A percentile compares a stretch with the other conserved stretches of the same genome.
phyloP scores from a whole-genome alignment of 169 alveolate genomes.

The Eimeria sp. region DNA sequence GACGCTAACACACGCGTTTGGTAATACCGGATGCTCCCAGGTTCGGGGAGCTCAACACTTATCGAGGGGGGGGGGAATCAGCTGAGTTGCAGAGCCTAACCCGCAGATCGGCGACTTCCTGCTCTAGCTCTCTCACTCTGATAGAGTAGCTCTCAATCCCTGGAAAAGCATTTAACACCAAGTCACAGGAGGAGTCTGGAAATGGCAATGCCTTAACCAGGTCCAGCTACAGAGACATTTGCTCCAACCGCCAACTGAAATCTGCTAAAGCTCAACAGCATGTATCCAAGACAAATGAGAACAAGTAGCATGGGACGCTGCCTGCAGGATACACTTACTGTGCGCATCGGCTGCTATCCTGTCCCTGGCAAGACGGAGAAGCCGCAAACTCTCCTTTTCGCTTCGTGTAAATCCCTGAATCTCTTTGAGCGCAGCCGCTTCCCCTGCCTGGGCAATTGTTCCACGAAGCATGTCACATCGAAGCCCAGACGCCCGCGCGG shows the following conservation, averaged over 20 bases:
- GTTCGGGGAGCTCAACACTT: neutral
- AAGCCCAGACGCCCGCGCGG: slow-evolving; percentile 79
- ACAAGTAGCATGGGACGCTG: neutral
- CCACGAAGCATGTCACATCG: slow-evolving; percentile 82
- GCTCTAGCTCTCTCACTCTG: slow-evolving; percentile 74
- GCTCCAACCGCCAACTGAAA: neutral
- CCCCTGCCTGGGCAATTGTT: slow-evolving; percentile 79
- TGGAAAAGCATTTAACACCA: slow-evolving; percentile 9
- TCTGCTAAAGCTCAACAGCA: neutral
- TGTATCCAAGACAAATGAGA: neutral
- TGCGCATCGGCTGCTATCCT: slow-evolving; percentile 89
- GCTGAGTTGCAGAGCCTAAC: slow-evolving; percentile 69
- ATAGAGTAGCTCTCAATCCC: slow-evolving; percentile 76
- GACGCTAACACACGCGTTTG: neutral
- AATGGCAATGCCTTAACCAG: neutral
- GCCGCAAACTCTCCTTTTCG: slow-evolving; percentile 87
- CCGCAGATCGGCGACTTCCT: slow-evolving; percentile 82
- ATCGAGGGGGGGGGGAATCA: neutral
- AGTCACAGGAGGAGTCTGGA: neutral
- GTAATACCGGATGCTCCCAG: neutral
- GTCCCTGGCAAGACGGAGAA: slow-evolving; percentile 86
- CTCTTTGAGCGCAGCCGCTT: slow-evolving; percentile 79
- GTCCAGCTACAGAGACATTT: neutral
- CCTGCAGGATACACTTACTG: slow-evolving; percentile 49
- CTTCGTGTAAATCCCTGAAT: slow-evolving; percentile 83